phyloP scores from a whole-genome alignment of 371 early-diverging fungal genomes.

The Mucor saturninus region DNA sequence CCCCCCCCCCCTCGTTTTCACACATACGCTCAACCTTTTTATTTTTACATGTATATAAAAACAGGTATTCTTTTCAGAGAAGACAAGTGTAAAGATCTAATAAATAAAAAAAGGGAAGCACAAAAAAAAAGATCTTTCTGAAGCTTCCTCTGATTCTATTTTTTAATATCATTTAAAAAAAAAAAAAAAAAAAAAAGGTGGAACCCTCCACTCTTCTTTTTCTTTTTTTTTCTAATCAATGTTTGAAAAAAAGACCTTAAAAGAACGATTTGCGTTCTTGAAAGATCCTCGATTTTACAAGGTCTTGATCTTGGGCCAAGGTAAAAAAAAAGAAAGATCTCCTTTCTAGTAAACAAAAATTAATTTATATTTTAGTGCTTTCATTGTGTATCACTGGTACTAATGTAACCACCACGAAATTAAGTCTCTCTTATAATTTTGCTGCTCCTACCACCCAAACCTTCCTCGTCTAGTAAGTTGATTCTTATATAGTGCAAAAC shows the following conservation, averaged over 20 bases:
- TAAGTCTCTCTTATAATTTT: slow-evolving; percentile 52
- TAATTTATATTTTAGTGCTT: slow-evolving; percentile 34
- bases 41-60: too few species aligned
- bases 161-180: background rate
- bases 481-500: background rate
- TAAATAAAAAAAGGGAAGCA: background rate
- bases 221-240: background rate
- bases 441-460: slow-evolving; percentile 70
- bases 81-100: background rate
- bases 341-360: background rate
- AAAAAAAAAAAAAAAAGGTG: background rate
- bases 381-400: slow-evolving; percentile 77
- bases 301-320: slow-evolving; percentile 24
- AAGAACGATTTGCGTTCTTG: slow-evolving; percentile 13
- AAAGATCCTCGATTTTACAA: slow-evolving; percentile 22
- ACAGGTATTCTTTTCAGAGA: background rate
- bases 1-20: too few species aligned
- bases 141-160: background rate
- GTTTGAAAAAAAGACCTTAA: slow-evolving; percentile 12
- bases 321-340: background rate
- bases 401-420: slow-evolving; percentile 57
- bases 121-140: background rate
- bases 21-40: too few species aligned
- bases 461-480: slow-evolving; percentile 59
- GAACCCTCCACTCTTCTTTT: too few species aligned